Base-by-base conservation (phyloP, 78 protist species). In the Creolimax fragrantissima region DNA sequence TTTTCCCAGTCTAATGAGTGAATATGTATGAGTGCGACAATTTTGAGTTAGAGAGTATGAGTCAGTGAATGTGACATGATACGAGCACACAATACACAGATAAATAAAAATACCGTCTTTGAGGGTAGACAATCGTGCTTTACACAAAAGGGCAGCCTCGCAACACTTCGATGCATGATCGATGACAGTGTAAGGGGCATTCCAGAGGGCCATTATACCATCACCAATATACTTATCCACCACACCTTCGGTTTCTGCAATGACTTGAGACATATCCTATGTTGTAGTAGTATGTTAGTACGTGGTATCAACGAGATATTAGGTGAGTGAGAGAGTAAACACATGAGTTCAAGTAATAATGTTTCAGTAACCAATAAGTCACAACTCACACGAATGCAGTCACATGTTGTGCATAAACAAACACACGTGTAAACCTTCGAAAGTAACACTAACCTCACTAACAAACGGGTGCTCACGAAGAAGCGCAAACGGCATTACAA, bases 151-250 rank as follows among this genome's bases (percentile, higher is more conserved):
- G 7, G 86, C 86, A 2, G 93, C 89, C 0, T 7, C 81, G 43
- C 92, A 90, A 5, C 85, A 67, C 81, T 90, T 47, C 35, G 11
- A 24, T 32, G 94, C 89, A 36, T 92, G 94, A 24, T 88, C 92
- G 32, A 6, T 7, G 45, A 44, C 67, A 2, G 35, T 24, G 3
- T 35, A 6, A 2, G 94, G 94, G 3, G 90, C 94, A 58, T 92
- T 92, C 94, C 94, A 92, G 11, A 92, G 45, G 88, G 88, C 91
- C 92, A 88, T 88, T n/a, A 92, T 58, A 17, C 91, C 94, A 43
- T 92, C 94, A 44, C 94, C 94, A 6, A 92, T 92, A 47, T 88
- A 92, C 86, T 92, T 92, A 81, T 92, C 94, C 41, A 92, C 91
- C n/a, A 58, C 44, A 5, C 92, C 92, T 35, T 74, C 92, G 2